Evolutionary conservation across 176 grass and related monocot species (phyloP), one percentile per base, ranked within the genome.

Genomic region (Avena atlantica): DNA sequence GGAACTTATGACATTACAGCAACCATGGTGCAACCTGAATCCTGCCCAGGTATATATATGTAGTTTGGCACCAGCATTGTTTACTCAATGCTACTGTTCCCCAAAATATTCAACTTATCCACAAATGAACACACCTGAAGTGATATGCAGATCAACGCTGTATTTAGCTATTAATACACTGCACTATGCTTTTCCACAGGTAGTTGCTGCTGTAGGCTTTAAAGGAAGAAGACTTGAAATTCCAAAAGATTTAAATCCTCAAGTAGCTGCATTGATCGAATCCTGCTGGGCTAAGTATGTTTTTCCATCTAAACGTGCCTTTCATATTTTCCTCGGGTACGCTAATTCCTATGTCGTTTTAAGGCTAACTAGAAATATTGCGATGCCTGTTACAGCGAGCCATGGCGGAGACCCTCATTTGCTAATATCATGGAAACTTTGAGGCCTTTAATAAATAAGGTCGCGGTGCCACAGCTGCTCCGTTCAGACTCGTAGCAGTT

Each of bases 1-100:
- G 97, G 97, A 98, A 79, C 72, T 98, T 82, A 93, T 98, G 97
- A 98, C 97, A 84, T 74, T 98, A 56, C 94, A 98, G 85, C 93
- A 98, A 80, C 97, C 97, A 74, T 98, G 97, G 97, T 92, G 87
- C 89, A 98, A 91, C 70, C 86, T 98, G 76, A 98, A 98, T 90
- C 92, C 87, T 57, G 94, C 97, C 42, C 94, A 96, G 94, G 96
- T 95, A 91, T 9, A 89, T 15, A 73, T 52, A 57, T 20, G 16
- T 36, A 37, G 75, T 84, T 49, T n/a, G 8, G 23, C 45, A 6
- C 3, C 4, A 9, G 27, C 10, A 61, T 78, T 90, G 21, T 84
- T 59, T 24, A 74, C 64, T 82, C 9, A 11, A 75, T 55, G 83
- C 20, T 80, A 34, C 37, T 5, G 11, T 20, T 84, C 52, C 21